Evolutionary conservation across 1,284 basidiomycete species (phyloP).

Genomic region (Cutaneotrichosporon dermatis): DNA sequence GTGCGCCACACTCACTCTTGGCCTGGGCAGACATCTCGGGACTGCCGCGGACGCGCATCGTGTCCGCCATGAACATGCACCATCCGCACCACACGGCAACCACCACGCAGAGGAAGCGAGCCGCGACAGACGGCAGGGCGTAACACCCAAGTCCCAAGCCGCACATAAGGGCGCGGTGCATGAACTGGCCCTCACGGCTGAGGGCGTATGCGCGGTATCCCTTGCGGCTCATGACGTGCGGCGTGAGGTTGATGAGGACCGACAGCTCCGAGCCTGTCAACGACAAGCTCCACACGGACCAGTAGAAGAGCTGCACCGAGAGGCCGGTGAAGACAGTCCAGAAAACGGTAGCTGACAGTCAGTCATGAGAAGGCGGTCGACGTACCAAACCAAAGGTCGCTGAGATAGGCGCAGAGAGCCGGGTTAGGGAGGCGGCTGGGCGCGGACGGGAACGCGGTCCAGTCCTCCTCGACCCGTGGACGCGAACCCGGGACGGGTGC

Average conservation of each 20-base stretch:
- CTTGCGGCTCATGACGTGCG: slow-evolving; percentile 57
- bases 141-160: slow-evolving; percentile 60
- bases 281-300: slow-evolving; percentile 78
- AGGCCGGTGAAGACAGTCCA: slow-evolving; percentile 84
- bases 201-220: slow-evolving; percentile 53
- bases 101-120: slow-evolving; percentile 59
- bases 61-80: slow-evolving; percentile 57
- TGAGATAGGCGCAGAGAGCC: slow-evolving; percentile 29
- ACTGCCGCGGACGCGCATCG: slow-evolving; percentile 55
- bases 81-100: slow-evolving; percentile 56
- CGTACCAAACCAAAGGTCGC: slow-evolving; percentile 44
- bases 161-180: slow-evolving; percentile 55
- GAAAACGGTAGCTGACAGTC: slow-evolving; percentile 66
- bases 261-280: slow-evolving; percentile 67
- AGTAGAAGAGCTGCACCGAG: slow-evolving; percentile 82
- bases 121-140: slow-evolving; percentile 55
- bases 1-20: slow-evolving; percentile 55
- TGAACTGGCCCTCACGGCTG: slow-evolving; percentile 54
- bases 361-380: neutral
- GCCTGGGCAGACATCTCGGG: slow-evolving; percentile 51
- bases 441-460: slow-evolving; percentile 14
- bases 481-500: slow-evolving; percentile 4
- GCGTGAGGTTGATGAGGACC: slow-evolving; percentile 64
- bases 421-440: slow-evolving; percentile 10
- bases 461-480: slow-evolving; percentile 19